A percentile compares a stretch with the other conserved stretches of the same genome.
These are phyloP conservation scores for Cyclostephanos tholiformis DNA, from an alignment of 108 stramenopile genomes.

Conservation along the genomic window DNA sequence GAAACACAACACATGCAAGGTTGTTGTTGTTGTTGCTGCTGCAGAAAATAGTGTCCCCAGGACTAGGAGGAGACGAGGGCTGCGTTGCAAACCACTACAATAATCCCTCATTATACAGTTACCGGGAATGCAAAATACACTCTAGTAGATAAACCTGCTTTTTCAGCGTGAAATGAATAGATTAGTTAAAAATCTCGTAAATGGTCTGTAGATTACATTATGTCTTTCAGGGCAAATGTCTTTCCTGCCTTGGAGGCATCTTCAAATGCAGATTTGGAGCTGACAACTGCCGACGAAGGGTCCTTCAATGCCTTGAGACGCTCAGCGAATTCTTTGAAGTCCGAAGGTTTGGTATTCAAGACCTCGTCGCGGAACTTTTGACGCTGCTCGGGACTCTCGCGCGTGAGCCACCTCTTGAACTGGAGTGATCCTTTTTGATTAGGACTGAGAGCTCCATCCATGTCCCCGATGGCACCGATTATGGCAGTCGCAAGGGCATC, in stretches of 20 bases:
- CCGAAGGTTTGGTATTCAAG: conserved; percentile 82
- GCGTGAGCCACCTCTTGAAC: conserved; percentile 82
- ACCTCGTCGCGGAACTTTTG: conserved; percentile 90
- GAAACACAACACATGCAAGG: too few species aligned
- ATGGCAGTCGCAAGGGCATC: conserved; percentile 83
- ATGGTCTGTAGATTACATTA: conserved; percentile 45
- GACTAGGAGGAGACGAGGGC: too few species aligned
- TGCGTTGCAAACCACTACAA: too few species aligned
- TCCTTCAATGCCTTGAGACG: conserved; percentile 82
- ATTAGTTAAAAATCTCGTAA: neutral
- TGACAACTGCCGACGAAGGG: conserved; percentile 85
- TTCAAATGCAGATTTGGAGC: conserved; percentile 89
- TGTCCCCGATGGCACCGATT: conserved; percentile 93
- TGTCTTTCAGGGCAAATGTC: conserved; percentile 56
- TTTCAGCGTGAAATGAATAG: too few species aligned
- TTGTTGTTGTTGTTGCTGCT: too few species aligned
- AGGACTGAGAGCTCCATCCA: conserved; percentile 90
- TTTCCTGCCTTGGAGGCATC: conserved; percentile 81
- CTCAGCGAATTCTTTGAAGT: conserved; percentile 89
- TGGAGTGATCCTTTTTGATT: conserved; percentile 85
- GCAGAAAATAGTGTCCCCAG: too few species aligned
- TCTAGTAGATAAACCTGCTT: too few species aligned
- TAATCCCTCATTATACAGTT: too few species aligned
- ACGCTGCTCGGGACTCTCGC: conserved; percentile 82
- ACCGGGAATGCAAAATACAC: too few species aligned